These are phyloP conservation scores for Phytophthora pini DNA, from an alignment of 352 stramenopile genomes.

Conservation along the genomic window DNA sequence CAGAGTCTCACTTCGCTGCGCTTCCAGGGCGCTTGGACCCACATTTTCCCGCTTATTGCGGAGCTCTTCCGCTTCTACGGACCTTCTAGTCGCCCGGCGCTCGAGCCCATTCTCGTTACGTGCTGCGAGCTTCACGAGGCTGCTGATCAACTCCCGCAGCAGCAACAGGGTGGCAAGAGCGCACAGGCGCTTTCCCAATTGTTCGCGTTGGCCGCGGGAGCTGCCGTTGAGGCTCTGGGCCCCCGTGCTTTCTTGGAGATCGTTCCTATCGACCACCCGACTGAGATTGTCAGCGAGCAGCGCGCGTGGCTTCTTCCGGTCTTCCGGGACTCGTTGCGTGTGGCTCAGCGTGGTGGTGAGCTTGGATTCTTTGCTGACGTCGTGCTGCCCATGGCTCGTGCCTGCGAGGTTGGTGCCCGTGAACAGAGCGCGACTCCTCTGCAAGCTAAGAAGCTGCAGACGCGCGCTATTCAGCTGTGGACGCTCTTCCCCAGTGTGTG, in stretches of 20 bases:
- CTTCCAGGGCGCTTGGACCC: conserved; percentile 83
- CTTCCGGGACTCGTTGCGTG: conserved; percentile 70
- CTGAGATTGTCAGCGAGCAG: conserved; percentile 77
- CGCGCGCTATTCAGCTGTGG: conserved; percentile 84
- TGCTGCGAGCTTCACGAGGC: conserved; percentile 84
- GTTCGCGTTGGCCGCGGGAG: conserved; percentile 70
- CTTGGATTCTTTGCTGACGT: conserved; percentile 79
- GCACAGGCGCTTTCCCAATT: conserved; percentile 55
- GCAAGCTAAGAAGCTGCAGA: conserved; percentile 78
- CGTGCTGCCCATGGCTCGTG: conserved; percentile 74
- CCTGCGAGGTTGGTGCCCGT: conserved; percentile 72
- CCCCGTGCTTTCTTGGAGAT: conserved; percentile 72
- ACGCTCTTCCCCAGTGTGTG: conserved; percentile 84
- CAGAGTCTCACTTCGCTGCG: conserved; percentile 84
- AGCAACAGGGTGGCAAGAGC: conserved; percentile 41
- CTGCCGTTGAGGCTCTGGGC: conserved; percentile 75
- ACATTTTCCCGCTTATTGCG: conserved; percentile 78
- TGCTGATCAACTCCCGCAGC: conserved; percentile 69
- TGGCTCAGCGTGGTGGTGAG: conserved; percentile 48
- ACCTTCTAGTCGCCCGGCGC: conserved; percentile 51
- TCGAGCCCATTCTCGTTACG: conserved; percentile 75
- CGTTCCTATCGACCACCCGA: conserved; percentile 74
- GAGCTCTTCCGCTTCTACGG: conserved; percentile 82
- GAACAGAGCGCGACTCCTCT: conserved; percentile 72
- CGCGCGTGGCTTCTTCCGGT: conserved; percentile 84